Conservation (phyloP, 129 eudicot species). For the Cynara cardunculus region DNA sequence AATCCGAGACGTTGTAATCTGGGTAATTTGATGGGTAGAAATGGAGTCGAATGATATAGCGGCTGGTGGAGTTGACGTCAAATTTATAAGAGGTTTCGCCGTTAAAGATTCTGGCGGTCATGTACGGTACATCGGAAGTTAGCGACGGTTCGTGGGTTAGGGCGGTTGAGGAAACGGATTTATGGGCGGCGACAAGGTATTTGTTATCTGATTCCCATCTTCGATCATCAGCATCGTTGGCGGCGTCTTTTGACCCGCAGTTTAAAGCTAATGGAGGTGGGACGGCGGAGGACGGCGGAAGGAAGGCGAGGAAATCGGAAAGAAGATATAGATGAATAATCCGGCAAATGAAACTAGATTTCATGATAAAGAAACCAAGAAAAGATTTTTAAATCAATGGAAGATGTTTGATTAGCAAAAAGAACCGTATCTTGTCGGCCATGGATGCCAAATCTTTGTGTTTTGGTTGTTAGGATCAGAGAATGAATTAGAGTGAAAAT, state of each 20-base stretch:
- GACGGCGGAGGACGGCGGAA: slow-evolving; percentile 10
- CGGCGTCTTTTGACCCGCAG: slow-evolving; percentile 49
- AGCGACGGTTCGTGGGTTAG: slow-evolving; percentile 52
- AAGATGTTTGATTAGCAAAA: slow-evolving; percentile 6
- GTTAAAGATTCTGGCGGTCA: slow-evolving; percentile 63
- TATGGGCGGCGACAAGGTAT: slow-evolving; percentile 38
- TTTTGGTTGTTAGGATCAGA: slow-evolving; percentile 12
- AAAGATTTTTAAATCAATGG: background rate
- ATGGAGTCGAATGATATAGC: slow-evolving; percentile 52
- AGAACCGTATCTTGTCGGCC: slow-evolving; percentile 15
- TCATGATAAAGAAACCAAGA: slow-evolving; percentile 19
- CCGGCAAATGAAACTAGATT: slow-evolving; percentile 7
- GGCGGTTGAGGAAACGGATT: slow-evolving; percentile 42
- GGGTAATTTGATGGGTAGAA: slow-evolving; percentile 73
- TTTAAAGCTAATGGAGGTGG: slow-evolving; percentile 25
- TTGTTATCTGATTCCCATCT: slow-evolving; percentile 64
- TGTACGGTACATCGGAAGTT: slow-evolving; percentile 54
- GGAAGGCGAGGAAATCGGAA: slow-evolving; percentile 6
- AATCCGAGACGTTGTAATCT: slow-evolving; percentile 39
- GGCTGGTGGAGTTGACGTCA: slow-evolving; percentile 37
- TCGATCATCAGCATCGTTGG: slow-evolving; percentile 44
- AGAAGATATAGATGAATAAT: background rate
- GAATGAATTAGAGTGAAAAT: slow-evolving; percentile 20
- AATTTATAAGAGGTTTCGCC: slow-evolving; percentile 53
- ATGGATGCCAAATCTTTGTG: background rate